These are phyloP conservation scores for Gastrolobium bilobum DNA, from an alignment of 306 rosid genomes.

Conservation along the genomic window DNA sequence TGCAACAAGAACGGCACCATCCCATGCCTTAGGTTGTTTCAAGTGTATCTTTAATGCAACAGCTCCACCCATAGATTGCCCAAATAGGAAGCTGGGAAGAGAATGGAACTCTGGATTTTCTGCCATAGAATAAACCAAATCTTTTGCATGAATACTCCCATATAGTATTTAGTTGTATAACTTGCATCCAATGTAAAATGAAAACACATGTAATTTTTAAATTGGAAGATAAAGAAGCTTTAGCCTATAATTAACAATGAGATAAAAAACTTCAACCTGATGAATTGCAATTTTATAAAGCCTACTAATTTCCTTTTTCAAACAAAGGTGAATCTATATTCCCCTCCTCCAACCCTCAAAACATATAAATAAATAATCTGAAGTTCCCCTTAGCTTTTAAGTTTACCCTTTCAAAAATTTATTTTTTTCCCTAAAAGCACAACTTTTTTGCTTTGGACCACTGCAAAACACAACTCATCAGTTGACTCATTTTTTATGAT, in stretches of 20 bases:
- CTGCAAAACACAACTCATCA: background rate
- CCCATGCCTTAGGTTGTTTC: conserved; percentile 86
- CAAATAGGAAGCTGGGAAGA: conserved; percentile 86
- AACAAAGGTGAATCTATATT: background rate
- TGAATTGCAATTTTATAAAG: background rate
- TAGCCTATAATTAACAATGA: background rate
- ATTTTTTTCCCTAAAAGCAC: background rate
- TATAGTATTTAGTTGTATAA: background rate
- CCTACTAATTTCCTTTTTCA: background rate
- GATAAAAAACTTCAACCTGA: conserved; percentile 14
- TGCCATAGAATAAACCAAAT: conserved; percentile 54
- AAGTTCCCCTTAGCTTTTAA: background rate
- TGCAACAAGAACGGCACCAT: conserved; percentile 91
- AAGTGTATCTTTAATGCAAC: conserved; percentile 81
- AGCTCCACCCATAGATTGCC: conserved; percentile 97
- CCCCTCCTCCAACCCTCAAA: background rate
- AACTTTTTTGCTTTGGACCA: background rate
- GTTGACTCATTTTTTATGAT: conserved; percentile 17
- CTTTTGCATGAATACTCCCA: conserved; percentile 19
- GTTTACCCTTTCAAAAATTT: background rate
- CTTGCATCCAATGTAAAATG: conserved; percentile 21
- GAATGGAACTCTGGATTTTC: conserved; percentile 67
- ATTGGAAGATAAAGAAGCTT: background rate
- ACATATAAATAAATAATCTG: background rate
- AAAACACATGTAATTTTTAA: conserved; percentile 26